Evolutionary conservation across 139 green algal genomes (phyloP), one percentile per base, ranked within the genome.

Genomic region (Auxenochlorella protothecoides): DNA sequence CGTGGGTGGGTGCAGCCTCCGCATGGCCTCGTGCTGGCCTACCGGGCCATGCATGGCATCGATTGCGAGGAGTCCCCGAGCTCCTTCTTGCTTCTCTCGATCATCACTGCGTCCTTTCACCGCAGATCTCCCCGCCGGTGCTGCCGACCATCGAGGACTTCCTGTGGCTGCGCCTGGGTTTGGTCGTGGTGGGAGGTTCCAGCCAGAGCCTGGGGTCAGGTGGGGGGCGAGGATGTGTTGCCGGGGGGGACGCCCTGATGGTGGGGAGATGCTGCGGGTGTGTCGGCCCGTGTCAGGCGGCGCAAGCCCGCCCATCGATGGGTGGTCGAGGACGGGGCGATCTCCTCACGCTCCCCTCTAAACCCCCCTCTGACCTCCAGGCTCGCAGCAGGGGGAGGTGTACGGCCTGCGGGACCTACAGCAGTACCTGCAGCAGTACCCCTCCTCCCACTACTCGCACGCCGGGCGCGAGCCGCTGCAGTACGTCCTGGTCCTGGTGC

Each of bases 81-180:
- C 27, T 44, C 27, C 27, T 44, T 44, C 27, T 44, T 44, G 27
- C 27, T 44, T 44, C 27, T 44, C 27, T 44, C 27, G 27, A 44
- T 44, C 27, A 2, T 44, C 73, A 76, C 63, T 53, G 53, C 65
- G 52, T 53, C 4, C 16, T 44, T 51, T 2, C 63, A 54, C 3
- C 54, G 72, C 61, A 80, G 71, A 78, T 82, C 27, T 64, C 70
- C 3, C 72, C 62, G 54, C 7, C 62, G 12, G 84, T 96, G 69
- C 85, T 97, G 56, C 59, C 80, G 53, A 96, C 89, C 77, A 96
- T 97, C 52, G 92, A 97, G 75, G 92, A 97, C 83, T 97, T 91
- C 73, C 85, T 97, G 77, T 97, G 91, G 91, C 85, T 85, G 68
- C 89, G 89, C 74, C 79, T 96, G 59, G 63, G 70, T 8, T 68